A percentile compares a stretch with the other conserved stretches of the same genome.
These are phyloP conservation scores for Sugiyamaella chiloensis DNA, from an alignment of 805 yeast species.

Conservation along the genomic window DNA sequence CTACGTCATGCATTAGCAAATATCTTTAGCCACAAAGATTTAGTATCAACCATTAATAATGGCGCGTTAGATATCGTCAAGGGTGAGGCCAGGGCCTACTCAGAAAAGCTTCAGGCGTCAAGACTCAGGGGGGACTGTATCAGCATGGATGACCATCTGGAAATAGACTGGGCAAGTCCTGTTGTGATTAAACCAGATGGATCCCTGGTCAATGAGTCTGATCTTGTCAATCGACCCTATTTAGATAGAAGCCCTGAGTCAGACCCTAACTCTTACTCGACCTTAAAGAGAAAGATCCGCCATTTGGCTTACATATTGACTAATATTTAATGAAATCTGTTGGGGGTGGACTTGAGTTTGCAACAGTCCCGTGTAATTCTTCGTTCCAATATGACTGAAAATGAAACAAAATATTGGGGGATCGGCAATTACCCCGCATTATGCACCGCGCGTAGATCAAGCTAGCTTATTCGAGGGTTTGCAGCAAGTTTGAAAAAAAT, in stretches of 20 bases:
- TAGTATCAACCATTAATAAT: conserved; percentile 47
- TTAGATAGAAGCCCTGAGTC: not conserved
- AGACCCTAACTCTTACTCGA: not conserved
- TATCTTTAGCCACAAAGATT: conserved; percentile 61
- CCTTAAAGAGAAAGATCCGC: not conserved
- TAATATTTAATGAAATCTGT: not conserved
- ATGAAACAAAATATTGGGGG: not conserved
- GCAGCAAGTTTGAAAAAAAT: not conserved
- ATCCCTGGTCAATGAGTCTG: conserved; percentile 29
- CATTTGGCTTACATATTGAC: not conserved
- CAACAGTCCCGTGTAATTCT: too few relatives aligned
- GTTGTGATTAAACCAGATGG: conserved; percentile 19
- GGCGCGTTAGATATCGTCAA: conserved; percentile 55
- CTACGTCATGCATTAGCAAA: conserved; percentile 57
- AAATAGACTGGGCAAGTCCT: conserved; percentile 20
- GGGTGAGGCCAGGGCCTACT: conserved; percentile 45
- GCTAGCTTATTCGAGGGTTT: too few relatives aligned
- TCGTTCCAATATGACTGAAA: too few relatives aligned
- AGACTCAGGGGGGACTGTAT: conserved; percentile 36
- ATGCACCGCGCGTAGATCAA: too few relatives aligned
- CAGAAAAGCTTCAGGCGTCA: conserved; percentile 31
- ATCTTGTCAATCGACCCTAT: not conserved
- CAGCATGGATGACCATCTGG: conserved; percentile 22
- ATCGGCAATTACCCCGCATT: not conserved
- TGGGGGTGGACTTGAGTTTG: too few relatives aligned